phyloP scores from a whole-genome alignment of 2,329 filamentous ascomycete species.

The Penicillium sp. region DNA sequence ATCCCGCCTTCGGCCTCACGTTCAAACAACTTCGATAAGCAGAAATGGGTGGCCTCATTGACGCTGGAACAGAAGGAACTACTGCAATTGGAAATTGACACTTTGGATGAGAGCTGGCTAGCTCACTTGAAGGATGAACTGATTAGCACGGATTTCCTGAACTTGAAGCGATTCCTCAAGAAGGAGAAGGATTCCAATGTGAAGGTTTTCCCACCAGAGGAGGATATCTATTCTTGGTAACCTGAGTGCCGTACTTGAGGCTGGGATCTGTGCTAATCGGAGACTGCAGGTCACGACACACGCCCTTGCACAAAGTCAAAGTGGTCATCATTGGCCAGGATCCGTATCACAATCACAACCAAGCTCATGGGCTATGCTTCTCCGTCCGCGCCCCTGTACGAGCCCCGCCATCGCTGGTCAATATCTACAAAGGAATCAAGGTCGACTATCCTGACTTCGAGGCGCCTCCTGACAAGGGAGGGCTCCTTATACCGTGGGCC shows the following conservation, averaged over 20 bases:
- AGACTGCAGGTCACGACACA: constrained; percentile 80
- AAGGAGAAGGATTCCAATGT: constrained; percentile 68
- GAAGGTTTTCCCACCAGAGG: constrained; percentile 79
- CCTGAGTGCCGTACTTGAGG: constrained; percentile 17
- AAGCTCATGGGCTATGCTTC: constrained; percentile 95
- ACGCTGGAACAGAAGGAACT: constrained; percentile 77
- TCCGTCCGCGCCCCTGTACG: constrained; percentile 84
- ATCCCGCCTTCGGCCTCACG: constrained; percentile 19
- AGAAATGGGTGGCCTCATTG: constrained; percentile 78
- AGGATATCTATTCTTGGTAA: constrained; percentile 94
- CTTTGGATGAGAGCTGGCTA: constrained; percentile 87
- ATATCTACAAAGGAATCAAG: constrained; percentile 86
- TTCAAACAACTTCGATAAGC: constrained; percentile 72
- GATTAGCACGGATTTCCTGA: constrained; percentile 71
- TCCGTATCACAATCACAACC: constrained; percentile 92
- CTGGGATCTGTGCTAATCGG: constrained; percentile 17
- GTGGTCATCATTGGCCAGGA: constrained; percentile 94
- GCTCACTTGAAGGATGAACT: constrained; percentile 84
- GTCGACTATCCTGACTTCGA: constrained; percentile 82
- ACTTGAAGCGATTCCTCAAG: constrained; percentile 81
- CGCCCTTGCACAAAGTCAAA: constrained; percentile 82
- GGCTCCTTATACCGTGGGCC: constrained; percentile 88
- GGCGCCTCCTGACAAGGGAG: constrained; percentile 70
- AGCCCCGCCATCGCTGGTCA: constrained; percentile 83
- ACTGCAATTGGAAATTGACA: constrained; percentile 85